Percentiles rank a stretch among this genome's conserved stretches.
These are phyloP conservation scores for Neonectria coccinea DNA, from an alignment of 2,329 filamentous ascomycete genomes.

Conservation along the genomic window DNA sequence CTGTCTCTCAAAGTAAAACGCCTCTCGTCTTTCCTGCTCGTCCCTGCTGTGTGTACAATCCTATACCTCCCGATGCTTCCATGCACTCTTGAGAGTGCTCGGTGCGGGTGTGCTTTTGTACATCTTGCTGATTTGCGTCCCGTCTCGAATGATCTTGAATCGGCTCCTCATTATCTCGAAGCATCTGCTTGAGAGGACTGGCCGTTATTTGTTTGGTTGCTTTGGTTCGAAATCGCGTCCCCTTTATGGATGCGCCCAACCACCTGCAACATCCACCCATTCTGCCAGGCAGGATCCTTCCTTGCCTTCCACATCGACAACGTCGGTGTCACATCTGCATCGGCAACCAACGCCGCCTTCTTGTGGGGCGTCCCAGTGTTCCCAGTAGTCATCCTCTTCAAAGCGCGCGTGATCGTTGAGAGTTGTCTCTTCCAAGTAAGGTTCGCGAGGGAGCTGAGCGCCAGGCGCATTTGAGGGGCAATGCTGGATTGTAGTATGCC, in stretches of 20 bases:
- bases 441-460: slow-evolving; percentile 82
- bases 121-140: slow-evolving; percentile 26
- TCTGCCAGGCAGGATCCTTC: slow-evolving; percentile 94
- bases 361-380: slow-evolving; percentile 84
- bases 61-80: slow-evolving; percentile 33
- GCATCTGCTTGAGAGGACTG: slow-evolving; percentile 19
- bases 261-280: slow-evolving; percentile 97
- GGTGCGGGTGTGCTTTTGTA: slow-evolving; percentile 22
- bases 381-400: slow-evolving; percentile 98
- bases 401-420: slow-evolving; percentile 83
- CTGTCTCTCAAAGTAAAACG: slow-evolving; percentile 43
- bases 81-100: slow-evolving; percentile 12
- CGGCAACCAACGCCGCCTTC: slow-evolving; percentile 98
- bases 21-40: slow-evolving; percentile 38
- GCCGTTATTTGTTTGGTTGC: slow-evolving; percentile 14
- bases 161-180: slow-evolving; percentile 13
- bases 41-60: slow-evolving; percentile 30
- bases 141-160: slow-evolving; percentile 13
- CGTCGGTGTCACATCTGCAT: slow-evolving; percentile 96
- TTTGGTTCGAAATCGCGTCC: not conserved
- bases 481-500: slow-evolving; percentile 98
- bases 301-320: slow-evolving; percentile 97
- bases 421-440: slow-evolving; percentile 85
- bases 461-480: slow-evolving; percentile 95
- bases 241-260: slow-evolving; percentile 75